Percentiles rank a stretch among this genome's conserved stretches.
Evolutionary conservation across 257 asterid species (phyloP).

Genomic region (Scutellaria barbata): DNA sequence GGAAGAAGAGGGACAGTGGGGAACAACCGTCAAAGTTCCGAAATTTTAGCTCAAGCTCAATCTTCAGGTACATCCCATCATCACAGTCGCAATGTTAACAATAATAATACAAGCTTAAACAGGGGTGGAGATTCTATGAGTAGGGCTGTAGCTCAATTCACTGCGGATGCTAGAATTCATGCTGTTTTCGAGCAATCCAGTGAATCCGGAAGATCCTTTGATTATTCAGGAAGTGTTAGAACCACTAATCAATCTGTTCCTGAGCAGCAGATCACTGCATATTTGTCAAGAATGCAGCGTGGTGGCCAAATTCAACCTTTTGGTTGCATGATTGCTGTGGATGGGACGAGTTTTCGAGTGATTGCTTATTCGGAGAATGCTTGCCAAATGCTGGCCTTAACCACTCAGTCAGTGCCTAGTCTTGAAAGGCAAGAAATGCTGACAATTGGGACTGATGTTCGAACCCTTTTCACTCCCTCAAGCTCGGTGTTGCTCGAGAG

Average conservation of each 20-base stretch:
- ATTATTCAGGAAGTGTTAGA: slow-evolving; percentile 50
- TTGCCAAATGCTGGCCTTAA: slow-evolving; percentile 54
- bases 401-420: slow-evolving; percentile 54
- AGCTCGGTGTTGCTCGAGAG: slow-evolving; percentile 51
- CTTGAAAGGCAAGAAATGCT: slow-evolving; percentile 40
- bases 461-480: slow-evolving; percentile 57
- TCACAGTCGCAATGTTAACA: slow-evolving; percentile 27
- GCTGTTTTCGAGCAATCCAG: slow-evolving; percentile 62
- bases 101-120: slow-evolving; percentile 19
- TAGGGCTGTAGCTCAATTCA: slow-evolving; percentile 61
- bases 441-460: slow-evolving; percentile 53
- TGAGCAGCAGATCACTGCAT: slow-evolving; percentile 60
- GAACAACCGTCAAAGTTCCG: slow-evolving; percentile 24
- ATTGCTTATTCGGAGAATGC: slow-evolving; percentile 59
- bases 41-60: slow-evolving; percentile 38
- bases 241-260: slow-evolving; percentile 47
- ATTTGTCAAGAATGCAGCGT: slow-evolving; percentile 57
- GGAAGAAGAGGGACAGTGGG: slow-evolving; percentile 36
- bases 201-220: slow-evolving; percentile 50
- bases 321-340: slow-evolving; percentile 56
- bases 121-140: slow-evolving; percentile 44
- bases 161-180: slow-evolving; percentile 54
- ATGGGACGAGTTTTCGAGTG: slow-evolving; percentile 44
- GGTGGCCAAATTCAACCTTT: slow-evolving; percentile 62
- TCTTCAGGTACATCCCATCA: slow-evolving; percentile 51